These are phyloP conservation scores for Claviceps lovelessii DNA, from an alignment of 2,329 filamentous ascomycete genomes.

Conservation along the genomic window DNA sequence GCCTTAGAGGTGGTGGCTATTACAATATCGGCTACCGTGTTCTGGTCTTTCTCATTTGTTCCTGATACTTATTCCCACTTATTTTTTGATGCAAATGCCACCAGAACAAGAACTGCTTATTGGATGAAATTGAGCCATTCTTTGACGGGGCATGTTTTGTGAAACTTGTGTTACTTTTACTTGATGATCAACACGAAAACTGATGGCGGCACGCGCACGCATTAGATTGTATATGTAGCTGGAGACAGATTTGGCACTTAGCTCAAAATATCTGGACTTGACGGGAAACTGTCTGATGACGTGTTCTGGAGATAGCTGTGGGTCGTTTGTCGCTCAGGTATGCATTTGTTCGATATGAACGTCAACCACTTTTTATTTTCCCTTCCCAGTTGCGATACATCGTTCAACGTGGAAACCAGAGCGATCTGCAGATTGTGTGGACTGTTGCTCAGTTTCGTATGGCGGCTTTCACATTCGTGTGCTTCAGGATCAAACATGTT, in stretches of 20 bases:
- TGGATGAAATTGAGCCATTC: not conserved
- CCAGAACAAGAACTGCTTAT: not conserved
- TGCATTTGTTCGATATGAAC: not conserved
- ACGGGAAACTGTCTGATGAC: not conserved
- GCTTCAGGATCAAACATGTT: not conserved
- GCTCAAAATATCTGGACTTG: too few relatives aligned
- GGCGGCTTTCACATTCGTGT: not conserved
- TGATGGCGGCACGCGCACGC: not conserved
- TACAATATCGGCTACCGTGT: not conserved
- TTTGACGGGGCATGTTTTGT: not conserved
- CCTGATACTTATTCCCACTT: slow-evolving; percentile 26
- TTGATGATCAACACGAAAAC: not conserved
- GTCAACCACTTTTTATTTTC: not conserved
- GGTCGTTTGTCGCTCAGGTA: not conserved
- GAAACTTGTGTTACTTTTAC: not conserved
- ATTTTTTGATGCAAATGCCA: not conserved
- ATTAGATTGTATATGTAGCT: not conserved
- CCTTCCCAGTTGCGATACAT: not conserved
- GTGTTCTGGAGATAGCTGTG: not conserved
- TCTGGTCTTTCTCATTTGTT: slow-evolving; percentile 9
- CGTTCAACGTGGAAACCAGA: not conserved
- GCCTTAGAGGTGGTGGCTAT: not conserved
- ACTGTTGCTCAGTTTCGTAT: not conserved
- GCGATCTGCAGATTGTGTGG: not conserved
- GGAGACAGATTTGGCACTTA: too few relatives aligned